Evolutionary conservation across 805 yeast species (phyloP).

Genomic region (Barnettozyma populi): DNA sequence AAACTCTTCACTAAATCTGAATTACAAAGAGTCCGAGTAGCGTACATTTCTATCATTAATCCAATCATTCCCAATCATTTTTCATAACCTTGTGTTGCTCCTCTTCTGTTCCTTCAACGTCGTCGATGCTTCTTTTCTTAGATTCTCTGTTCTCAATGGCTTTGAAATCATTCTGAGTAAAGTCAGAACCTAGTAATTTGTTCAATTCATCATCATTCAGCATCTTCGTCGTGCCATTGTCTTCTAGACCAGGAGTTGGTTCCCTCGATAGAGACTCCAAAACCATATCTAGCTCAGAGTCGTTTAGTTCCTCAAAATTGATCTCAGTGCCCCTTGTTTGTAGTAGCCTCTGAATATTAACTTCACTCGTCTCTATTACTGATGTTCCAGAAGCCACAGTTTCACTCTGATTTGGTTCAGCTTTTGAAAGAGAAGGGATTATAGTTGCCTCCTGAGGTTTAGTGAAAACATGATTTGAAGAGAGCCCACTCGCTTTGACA

Average conservation of each 20-base stretch:
- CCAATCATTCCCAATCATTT: background rate
- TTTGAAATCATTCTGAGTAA: conserved; percentile 8
- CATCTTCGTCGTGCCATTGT: conserved; percentile 5
- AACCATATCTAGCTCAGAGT: conserved; percentile 24
- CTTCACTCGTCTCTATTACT: background rate
- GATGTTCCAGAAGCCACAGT: background rate
- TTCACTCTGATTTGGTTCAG: background rate
- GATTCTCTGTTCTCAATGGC: background rate
- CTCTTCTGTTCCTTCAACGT: conserved; percentile 2
- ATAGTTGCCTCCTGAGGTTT: background rate
- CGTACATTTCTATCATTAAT: background rate
- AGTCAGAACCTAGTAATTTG: conserved; percentile 20
- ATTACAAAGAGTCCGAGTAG: conserved; percentile 24
- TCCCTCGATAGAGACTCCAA: conserved; percentile 24
- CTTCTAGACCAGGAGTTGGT: conserved; percentile 23
- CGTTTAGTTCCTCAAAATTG: conserved; percentile 15
- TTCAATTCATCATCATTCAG: conserved; percentile 25
- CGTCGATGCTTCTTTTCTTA: conserved; percentile 12
- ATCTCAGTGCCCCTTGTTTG: background rate
- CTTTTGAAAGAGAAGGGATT: background rate
- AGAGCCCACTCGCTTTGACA: background rate
- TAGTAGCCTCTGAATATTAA: background rate
- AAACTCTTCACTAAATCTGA: background rate
- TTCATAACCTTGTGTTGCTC: conserved; percentile 4
- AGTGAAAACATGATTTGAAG: background rate